Evolutionary conservation across 345 rosid genomes (phyloP), one percentile per base, ranked within the genome.

Genomic region (Durio zibethinus): DNA sequence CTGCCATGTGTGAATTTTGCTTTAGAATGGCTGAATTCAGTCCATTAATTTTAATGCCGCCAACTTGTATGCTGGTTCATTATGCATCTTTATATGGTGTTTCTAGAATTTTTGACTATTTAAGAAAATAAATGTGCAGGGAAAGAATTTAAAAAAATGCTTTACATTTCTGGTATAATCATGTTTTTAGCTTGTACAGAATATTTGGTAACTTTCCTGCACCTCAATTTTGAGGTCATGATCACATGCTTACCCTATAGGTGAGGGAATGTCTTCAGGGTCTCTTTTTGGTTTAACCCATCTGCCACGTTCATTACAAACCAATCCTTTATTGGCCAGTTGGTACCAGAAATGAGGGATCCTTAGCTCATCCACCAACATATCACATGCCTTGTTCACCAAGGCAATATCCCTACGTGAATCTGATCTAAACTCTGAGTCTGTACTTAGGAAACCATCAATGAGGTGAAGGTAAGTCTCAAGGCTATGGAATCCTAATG

Each of bases 241-340:
- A 20, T 66, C 18, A 38, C 4, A 42, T 53, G 76, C 31, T 43
- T 75, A 65, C 29, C 72, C 40, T 42, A 53, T 62, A 6, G 92
- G 88, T 10, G 87, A 83, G 65, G 93, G 89, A 64, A 85, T 79
- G 69, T 89, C 93, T 82, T 89, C 87, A 1, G 81, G 82, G 18
- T 82, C 75, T 75, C 89, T 87, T 16, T 31, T 65, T 4, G 85
- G 87, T 78, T 81, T 86, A 20, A 86, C 86, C 88, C 87, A 87
- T 74, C 88, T 83, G 2, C 90, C 90, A 78, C 84, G 33, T 64
- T 78, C 74, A 69, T 89, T 84, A 20, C 78, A 31, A 3, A 85
- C 86, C 6, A 85, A 65, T 42, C 90, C 90, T 61, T 85, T 85
- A 10, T 85, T 67, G 6, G 75, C 82, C 57, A 74, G 2, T 27